Conservation (phyloP, 1,284 basidiomycete genomes). For the Fomitopsis pinicola region DNA sequence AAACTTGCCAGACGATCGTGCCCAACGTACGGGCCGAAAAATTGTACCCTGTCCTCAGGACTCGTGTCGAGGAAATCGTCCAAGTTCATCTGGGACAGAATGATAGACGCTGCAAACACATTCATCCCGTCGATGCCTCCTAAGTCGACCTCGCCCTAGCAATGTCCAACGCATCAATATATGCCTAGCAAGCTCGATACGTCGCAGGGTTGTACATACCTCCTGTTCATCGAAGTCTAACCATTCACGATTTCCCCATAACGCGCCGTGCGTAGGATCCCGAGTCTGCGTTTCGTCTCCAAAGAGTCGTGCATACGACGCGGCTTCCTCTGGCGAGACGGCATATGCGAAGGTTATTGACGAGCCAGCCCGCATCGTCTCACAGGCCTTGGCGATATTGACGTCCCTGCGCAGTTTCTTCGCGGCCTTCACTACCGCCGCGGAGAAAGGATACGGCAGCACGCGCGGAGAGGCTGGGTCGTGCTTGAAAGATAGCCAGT, state of each 20-base stretch:
- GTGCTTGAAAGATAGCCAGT: conserved; percentile 29
- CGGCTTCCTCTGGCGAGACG: conserved; percentile 51
- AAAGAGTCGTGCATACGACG: conserved; percentile 46
- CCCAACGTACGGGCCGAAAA: conserved; percentile 48
- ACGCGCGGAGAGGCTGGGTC: conserved; percentile 25
- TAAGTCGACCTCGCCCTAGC: conserved; percentile 49
- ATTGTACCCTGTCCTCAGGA: conserved; percentile 41
- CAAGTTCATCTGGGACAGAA: conserved; percentile 52
- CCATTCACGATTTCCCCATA: conserved; percentile 64
- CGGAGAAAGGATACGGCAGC: conserved; percentile 41
- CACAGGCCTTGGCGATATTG: conserved; percentile 53
- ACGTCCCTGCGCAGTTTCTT: conserved; percentile 59
- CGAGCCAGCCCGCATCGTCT: conserved; percentile 38
- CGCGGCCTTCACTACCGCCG: conserved; percentile 60
- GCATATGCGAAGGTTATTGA: conserved; percentile 56
- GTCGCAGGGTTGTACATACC: conserved; percentile 7
- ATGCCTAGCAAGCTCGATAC: neutral
- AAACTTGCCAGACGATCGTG: conserved; percentile 48
- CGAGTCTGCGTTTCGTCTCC: conserved; percentile 49
- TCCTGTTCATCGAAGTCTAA: conserved; percentile 51
- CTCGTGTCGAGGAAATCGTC: conserved; percentile 50
- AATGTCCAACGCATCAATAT: conserved; percentile 3
- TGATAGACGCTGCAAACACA: conserved; percentile 54
- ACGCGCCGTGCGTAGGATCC: conserved; percentile 35
- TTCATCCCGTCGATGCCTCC: conserved; percentile 58